Evolutionary conservation across 1,284 basidiomycete species (phyloP).

Genomic region (Pyrrhoderma lamaoense): DNA sequence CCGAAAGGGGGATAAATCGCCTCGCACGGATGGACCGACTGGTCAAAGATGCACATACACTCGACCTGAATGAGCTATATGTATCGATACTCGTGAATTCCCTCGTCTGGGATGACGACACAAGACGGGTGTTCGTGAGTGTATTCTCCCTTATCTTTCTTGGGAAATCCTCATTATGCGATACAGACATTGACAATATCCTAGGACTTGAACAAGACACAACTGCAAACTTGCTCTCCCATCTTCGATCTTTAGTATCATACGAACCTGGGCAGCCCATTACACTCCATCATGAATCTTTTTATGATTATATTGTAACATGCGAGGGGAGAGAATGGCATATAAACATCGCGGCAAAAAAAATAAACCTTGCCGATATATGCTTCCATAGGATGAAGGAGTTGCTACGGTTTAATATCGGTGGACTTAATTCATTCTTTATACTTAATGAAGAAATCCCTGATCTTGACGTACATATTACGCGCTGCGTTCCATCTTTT

Average conservation of each 20-base stretch:
- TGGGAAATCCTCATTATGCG: background rate
- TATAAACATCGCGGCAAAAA: too few species aligned
- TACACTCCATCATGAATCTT: background rate
- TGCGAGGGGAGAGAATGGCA: too few species aligned
- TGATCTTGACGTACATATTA: slow-evolving; percentile 9
- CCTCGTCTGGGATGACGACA: background rate
- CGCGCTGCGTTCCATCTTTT: background rate
- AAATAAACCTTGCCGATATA: slow-evolving; percentile 20
- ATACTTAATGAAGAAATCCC: slow-evolving; percentile 13
- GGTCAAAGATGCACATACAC: background rate
- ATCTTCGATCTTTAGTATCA: background rate
- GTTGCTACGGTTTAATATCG: slow-evolving; percentile 20
- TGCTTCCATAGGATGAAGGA: slow-evolving; percentile 16
- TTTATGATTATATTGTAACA: background rate
- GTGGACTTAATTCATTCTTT: slow-evolving; percentile 16
- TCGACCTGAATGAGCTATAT: background rate
- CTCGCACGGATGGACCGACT: background rate
- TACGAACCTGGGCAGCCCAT: background rate
- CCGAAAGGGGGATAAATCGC: too few species aligned
- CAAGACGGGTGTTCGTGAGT: background rate
- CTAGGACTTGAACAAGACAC: background rate
- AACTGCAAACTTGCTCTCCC: background rate
- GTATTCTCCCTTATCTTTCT: background rate
- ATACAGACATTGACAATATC: background rate
- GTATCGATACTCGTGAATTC: background rate